Evolutionary conservation across 2,329 filamentous ascomycete species (phyloP).

Genomic region (Fusarium mangiferae): DNA sequence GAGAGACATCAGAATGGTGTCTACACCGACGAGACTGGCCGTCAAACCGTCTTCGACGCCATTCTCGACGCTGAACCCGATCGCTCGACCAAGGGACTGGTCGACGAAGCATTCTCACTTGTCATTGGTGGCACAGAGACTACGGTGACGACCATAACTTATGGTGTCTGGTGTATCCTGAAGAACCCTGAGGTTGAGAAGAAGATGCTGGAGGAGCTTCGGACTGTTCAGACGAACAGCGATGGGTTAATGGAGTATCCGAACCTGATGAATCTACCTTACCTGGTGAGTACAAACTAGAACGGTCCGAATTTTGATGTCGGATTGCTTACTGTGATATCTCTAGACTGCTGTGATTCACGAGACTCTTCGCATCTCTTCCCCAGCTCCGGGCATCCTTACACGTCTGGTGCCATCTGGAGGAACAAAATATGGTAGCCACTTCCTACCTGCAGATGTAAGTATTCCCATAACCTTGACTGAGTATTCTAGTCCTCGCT

Average conservation of each 20-base stretch:
- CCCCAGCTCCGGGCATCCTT: neutral
- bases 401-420: neutral
- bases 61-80: neutral
- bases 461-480: neutral
- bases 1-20: neutral
- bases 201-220: neutral
- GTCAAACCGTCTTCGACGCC: neutral
- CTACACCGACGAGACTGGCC: neutral
- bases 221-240: neutral
- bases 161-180: neutral
- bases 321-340: neutral
- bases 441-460: neutral
- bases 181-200: neutral
- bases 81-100: neutral
- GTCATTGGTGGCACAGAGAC: neutral
- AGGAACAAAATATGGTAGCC: neutral
- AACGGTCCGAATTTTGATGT: fast-evolving
- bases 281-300: neutral
- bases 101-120: neutral
- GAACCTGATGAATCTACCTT: neutral
- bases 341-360: neutral
- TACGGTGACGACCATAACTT: neutral
- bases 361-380: neutral
- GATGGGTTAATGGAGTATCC: neutral
- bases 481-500: fast-evolving